Evolutionary conservation across 768 basidiomycete species (phyloP).

Genomic region (Imleria badia): DNA sequence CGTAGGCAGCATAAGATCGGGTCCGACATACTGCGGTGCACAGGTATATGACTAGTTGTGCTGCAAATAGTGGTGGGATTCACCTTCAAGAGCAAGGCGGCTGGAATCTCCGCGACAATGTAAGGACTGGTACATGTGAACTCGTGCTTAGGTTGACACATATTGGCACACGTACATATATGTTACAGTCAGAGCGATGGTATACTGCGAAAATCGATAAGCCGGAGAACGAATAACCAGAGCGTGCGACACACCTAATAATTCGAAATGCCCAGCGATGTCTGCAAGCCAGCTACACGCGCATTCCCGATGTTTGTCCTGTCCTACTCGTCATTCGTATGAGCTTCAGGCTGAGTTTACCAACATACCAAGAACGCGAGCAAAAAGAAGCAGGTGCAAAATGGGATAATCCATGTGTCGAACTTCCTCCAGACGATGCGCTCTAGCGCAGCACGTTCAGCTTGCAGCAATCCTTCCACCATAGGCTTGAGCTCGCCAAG

Average conservation of each 20-base stretch:
- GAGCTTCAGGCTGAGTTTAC: not conserved
- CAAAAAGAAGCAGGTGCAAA: slow-evolving; percentile 51
- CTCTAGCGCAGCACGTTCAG: slow-evolving; percentile 29
- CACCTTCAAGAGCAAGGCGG: slow-evolving; percentile 53
- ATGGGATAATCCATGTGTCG: slow-evolving; percentile 46
- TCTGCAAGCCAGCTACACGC: slow-evolving; percentile 59
- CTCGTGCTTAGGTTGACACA: not conserved
- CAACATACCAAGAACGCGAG: slow-evolving; percentile 48
- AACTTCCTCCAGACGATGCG: slow-evolving; percentile 47
- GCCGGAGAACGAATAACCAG: not conserved
- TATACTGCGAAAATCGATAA: slow-evolving; percentile 27
- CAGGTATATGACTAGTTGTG: not conserved
- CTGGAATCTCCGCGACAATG: slow-evolving; percentile 48
- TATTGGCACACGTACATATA: not conserved
- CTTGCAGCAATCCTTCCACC: slow-evolving; percentile 3
- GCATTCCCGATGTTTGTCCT: slow-evolving; percentile 55
- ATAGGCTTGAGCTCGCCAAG: not conserved
- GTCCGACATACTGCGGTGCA: not conserved
- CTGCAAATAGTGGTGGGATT: not conserved
- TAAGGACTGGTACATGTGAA: slow-evolving; percentile 39
- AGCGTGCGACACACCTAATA: slow-evolving; percentile 18
- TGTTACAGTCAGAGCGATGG: slow-evolving; percentile 30
- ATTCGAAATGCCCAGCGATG: slow-evolving; percentile 36
- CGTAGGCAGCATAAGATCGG: not conserved
- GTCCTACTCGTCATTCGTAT: slow-evolving; percentile 26